Percentiles rank a stretch among this genome's conserved stretches.
Conservation (phyloP, 805 yeast genomes). For the Kazachstania taianensis region DNA sequence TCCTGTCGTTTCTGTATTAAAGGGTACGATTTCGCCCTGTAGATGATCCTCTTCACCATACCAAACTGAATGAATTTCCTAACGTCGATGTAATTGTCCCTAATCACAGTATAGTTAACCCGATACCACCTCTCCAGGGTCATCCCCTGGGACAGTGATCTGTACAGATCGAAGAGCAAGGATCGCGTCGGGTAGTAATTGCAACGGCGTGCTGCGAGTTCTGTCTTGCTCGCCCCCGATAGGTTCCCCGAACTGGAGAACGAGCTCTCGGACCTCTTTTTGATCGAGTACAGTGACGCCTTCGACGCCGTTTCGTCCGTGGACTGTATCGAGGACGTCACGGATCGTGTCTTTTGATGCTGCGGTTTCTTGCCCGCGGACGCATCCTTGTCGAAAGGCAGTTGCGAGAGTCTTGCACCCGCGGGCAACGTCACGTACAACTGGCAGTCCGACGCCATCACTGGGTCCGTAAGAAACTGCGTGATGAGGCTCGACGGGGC, state of each 20-base stretch:
- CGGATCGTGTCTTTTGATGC: constrained; percentile 3
- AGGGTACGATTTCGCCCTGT: constrained; percentile 73
- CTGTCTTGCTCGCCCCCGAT: background rate
- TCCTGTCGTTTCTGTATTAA: constrained; percentile 30
- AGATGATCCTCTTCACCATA: constrained; percentile 66
- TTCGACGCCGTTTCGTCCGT: constrained; percentile 1
- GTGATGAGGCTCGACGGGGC: constrained; percentile 79
- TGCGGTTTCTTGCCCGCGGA: background rate
- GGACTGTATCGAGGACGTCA: constrained; percentile 5
- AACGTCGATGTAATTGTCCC: constrained; percentile 53
- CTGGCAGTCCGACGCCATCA: constrained; percentile 75
- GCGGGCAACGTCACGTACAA: constrained; percentile 52
- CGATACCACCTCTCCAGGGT: constrained; percentile 74
- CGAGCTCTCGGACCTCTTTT: constrained; percentile 14
- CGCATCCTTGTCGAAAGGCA: constrained; percentile 26
- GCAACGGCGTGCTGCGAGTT: background rate
- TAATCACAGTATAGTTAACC: constrained; percentile 47
- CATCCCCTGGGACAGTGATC: constrained; percentile 69
- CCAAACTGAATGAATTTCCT: constrained; percentile 85
- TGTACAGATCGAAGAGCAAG: constrained; percentile 59
- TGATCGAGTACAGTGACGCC: constrained; percentile 1
- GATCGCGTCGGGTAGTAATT: constrained; percentile 53
- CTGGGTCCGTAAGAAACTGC: constrained; percentile 49
- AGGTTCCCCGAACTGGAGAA: constrained; percentile 8
- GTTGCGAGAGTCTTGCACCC: constrained; percentile 20